Evolutionary conservation across 1,284 basidiomycete species (phyloP), one percentile per base, ranked within the genome.

Genomic region (Papiliotrema flavescens): DNA sequence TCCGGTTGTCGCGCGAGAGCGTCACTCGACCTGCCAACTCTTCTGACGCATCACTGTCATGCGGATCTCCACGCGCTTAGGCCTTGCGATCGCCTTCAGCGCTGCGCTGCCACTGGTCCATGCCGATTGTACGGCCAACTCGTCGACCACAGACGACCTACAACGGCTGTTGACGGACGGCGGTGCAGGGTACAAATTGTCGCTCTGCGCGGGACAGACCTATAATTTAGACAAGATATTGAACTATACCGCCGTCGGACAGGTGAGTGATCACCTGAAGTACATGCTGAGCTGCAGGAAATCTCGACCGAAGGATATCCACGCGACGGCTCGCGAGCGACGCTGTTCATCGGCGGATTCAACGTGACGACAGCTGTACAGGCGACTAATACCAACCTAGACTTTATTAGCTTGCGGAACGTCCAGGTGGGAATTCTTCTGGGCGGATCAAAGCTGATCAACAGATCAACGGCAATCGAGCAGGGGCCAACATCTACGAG

Each of bases 241-340:
- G 53, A 73, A 79, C 19, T 89, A 89, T 65, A 79, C 83, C 1
- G 81, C 82, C 7, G 78, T 82, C 0, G 77, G 84, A 28, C 73
- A 72, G 64, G 70, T 70, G 47, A 54, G 69, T 54, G 24, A 32
- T 28, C 23, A 14, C 14, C 20, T 32, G 44, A 14, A 26, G 47
- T 24, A 19, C 14, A 20, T 19, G 26, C 32, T 42, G 23, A 34
- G 23, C 19, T 14, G 62, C 85, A 90, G 74, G 89, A 90, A 73
- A 89, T 90, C 45, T 87, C 83, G 61, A 90, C 89, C 0, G 67
- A 79, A 4, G 87, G 86, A 14, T 87, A 89, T 60, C 89, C 89
- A 0, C 83, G 80, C 0, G 83, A 77, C 35, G 70, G 75, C 37
- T 73, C 74, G 2, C 77, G 84, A 45, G 84, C 84, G 0, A 80